Evolutionary conservation across 2,329 filamentous ascomycete species (phyloP), one percentile per base, ranked within the genome.

Genomic region (Sporothrix euskadiensis): DNA sequence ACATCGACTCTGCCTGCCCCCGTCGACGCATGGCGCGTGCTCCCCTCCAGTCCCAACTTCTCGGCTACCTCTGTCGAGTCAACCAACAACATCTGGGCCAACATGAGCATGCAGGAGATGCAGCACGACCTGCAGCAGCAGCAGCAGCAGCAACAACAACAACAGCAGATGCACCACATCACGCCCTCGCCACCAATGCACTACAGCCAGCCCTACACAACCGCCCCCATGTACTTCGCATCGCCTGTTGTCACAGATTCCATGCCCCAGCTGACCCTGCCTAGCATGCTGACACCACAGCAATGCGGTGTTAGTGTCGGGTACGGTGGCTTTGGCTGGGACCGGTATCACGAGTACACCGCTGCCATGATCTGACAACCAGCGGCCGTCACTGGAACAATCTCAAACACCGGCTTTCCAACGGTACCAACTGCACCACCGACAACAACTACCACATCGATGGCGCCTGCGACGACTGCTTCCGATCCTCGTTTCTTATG

Each of bases 21-120:
- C 1, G 89, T 97, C 74, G 94, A 98, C 75, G 88, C 93, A 73
- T 98, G 95, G 95, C 94, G 92, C 82, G 90, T 98, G 77, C 86
- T 98, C 72, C 92, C 94, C 65, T 98, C 95, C 72, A 97, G 93
- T 79, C 93, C 94, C 70, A 89, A 93, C 71, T 22, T 77, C 32
- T 89, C 92, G 56, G 91, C 92, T 47, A 83, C 83, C 7, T 91
- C 91, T 72, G 87, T 87, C 80, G 93, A 96, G 80, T 91, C 90
- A 52, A 79, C 69, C 71, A 86, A 89, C 73, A 88, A 90, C 70
- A 88, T 95, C 81, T 98, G 94, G 94, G 88, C 91, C 75, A 90
- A 88, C 80, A 90, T 97, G 85, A 87, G 87, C 19, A 71, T 73
- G 69, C 69, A 74, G 14, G 59, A 68, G 14, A 44, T 57, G 63